Evolutionary conservation across 2,329 filamentous ascomycete genomes (phyloP).

Genomic region (Blastomyces gilchristii): DNA sequence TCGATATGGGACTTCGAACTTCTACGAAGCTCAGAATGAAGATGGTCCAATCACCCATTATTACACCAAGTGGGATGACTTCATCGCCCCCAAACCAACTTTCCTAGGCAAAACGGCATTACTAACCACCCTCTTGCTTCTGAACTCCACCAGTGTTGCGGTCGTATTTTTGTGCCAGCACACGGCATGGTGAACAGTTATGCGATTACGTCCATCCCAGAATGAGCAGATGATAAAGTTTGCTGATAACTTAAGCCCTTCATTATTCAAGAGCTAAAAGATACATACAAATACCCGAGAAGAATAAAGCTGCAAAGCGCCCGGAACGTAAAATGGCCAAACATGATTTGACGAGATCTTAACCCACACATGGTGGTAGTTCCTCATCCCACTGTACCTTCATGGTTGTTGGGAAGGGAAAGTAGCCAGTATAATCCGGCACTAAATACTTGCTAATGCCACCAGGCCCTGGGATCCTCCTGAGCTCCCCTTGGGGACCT

Average conservation of each 20-base stretch:
- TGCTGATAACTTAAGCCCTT: neutral
- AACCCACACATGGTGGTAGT: slow-evolving; percentile 17
- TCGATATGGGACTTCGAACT: neutral
- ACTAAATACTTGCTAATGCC: slow-evolving; percentile 37
- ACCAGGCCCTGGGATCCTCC: slow-evolving; percentile 32
- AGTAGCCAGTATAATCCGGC: slow-evolving; percentile 34
- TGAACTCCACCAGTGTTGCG: neutral
- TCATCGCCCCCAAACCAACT: neutral
- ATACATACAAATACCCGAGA: neutral
- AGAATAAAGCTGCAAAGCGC: neutral
- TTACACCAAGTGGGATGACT: slow-evolving; percentile 1
- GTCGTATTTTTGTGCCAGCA: neutral
- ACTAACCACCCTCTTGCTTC: neutral
- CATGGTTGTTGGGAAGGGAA: slow-evolving; percentile 36
- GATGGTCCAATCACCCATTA: neutral
- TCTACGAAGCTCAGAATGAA: neutral
- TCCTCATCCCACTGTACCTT: slow-evolving; percentile 37
- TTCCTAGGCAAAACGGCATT: neutral
- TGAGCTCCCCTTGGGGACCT: slow-evolving; percentile 38
- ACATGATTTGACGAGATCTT: neutral
- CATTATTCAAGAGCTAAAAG: neutral
- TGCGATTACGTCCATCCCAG: neutral
- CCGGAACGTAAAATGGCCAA: neutral
- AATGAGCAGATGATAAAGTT: neutral
- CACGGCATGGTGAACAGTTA: neutral